These are phyloP conservation scores for Rasamsonia emersonii DNA, from an alignment of 2,329 filamentous ascomycete species.

Conservation along the genomic window DNA sequence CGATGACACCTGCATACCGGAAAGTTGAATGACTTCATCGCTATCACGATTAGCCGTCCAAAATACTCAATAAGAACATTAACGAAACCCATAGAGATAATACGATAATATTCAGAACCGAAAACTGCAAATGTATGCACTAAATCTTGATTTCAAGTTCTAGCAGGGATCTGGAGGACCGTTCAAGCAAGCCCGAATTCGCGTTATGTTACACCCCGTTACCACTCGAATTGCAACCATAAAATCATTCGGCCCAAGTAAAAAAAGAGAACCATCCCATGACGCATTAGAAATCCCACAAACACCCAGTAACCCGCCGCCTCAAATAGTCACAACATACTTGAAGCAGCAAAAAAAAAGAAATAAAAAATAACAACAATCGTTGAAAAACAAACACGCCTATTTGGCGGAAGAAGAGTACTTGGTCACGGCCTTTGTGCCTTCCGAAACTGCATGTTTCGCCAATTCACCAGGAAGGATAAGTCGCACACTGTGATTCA, in stretches of 20 bases:
- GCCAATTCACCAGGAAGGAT: constrained; percentile 98
- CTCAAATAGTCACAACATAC: constrained; percentile 34
- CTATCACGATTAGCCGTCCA: not conserved
- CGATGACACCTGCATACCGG: no score
- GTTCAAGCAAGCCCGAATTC: constrained; percentile 27
- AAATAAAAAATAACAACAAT: constrained; percentile 40
- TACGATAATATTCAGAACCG: not conserved
- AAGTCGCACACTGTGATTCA: constrained; percentile 60
- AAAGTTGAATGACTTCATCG: no score
- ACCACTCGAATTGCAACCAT: constrained; percentile 37
- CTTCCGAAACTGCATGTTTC: constrained; percentile 99
- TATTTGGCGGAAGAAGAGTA: constrained; percentile 99
- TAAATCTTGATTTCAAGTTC: constrained; percentile 30
- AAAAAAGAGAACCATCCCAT: constrained; percentile 39
- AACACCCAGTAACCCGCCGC: constrained; percentile 38
- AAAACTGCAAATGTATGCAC: constrained; percentile 14
- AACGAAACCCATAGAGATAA: not conserved
- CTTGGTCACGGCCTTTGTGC: constrained; percentile 99
- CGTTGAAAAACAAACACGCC: constrained; percentile 53
- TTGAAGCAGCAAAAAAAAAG: constrained; percentile 40
- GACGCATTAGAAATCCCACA: constrained; percentile 39
- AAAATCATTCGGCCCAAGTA: constrained; percentile 31
- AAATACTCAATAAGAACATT: not conserved
- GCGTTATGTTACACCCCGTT: constrained; percentile 40
- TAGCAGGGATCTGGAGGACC: constrained; percentile 24